A percentile compares a stretch with the other conserved stretches of the same genome.
These are phyloP conservation scores for Bryoglossum gracile DNA, from an alignment of 495 filamentous ascomycete species.

Conservation along the genomic window DNA sequence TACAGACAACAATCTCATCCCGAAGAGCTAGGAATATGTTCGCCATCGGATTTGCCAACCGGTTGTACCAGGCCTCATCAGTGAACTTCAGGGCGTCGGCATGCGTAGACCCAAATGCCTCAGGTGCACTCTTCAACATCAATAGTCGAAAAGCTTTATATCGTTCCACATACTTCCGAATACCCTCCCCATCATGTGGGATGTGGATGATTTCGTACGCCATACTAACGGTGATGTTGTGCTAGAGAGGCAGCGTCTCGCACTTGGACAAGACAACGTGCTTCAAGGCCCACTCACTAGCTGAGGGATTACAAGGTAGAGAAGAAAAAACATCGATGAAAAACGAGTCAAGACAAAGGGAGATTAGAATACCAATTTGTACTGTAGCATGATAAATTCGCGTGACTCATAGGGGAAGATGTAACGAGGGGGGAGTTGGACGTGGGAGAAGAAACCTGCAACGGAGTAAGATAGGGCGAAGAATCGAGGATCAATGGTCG, in stretches of 20 bases:
- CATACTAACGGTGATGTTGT: conserved; percentile 5
- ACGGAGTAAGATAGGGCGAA: too few species aligned
- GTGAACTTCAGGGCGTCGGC: conserved; percentile 36
- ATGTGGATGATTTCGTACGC: conserved; percentile 20
- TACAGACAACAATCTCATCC: conserved; percentile 19
- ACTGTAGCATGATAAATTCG: conserved; percentile 4
- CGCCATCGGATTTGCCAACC: conserved; percentile 38
- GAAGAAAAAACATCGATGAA: neutral
- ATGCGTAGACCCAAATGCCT: conserved; percentile 44
- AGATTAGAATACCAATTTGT: too few species aligned
- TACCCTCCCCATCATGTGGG: conserved; percentile 22
- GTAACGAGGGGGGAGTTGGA: too few species aligned
- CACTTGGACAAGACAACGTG: neutral
- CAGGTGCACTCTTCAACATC: conserved; percentile 27
- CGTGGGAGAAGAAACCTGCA: too few species aligned
- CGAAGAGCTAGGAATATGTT: conserved; percentile 36
- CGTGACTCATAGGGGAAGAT: conserved; percentile 9
- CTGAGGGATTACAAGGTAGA: neutral
- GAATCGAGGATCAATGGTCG: too few species aligned
- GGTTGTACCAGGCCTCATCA: conserved; percentile 34
- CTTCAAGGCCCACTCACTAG: neutral
- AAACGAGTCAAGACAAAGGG: neutral
- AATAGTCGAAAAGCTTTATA: conserved; percentile 32
- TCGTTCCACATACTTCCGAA: conserved; percentile 23
- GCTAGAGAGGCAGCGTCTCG: neutral